Percentiles rank a stretch among this genome's conserved stretches.
phyloP scores from a whole-genome alignment of 2,329 filamentous ascomycete genomes.

The Fusarium ambrosium region DNA sequence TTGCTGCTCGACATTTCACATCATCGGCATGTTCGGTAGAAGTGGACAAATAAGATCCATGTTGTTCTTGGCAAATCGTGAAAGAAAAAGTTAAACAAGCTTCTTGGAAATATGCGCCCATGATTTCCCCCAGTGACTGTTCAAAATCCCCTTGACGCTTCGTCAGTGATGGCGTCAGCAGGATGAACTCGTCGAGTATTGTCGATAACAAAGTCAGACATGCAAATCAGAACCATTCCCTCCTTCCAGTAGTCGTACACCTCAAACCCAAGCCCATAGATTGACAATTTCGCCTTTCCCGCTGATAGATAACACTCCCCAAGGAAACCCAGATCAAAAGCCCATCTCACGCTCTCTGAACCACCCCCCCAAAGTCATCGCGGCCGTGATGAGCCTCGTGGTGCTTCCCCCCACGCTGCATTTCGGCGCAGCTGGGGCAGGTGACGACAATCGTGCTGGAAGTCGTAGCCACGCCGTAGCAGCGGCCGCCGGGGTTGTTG shows the following conservation, averaged over 20 bases:
- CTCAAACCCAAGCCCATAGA: neutral
- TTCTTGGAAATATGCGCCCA: neutral
- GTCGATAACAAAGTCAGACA: neutral
- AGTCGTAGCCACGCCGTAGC: conserved; percentile 32
- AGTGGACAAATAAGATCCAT: neutral
- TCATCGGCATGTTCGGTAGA: neutral
- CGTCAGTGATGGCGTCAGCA: neutral
- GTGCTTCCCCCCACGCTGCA: conserved; percentile 11
- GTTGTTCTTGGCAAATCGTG: neutral
- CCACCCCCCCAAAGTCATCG: neutral
- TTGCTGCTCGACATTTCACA: neutral
- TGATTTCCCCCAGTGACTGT: neutral
- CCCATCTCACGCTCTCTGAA: neutral
- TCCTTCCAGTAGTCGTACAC: neutral
- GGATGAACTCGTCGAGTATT: neutral
- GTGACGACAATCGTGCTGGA: conserved; percentile 29
- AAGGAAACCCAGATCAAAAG: neutral
- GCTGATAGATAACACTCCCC: neutral
- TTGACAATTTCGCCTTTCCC: neutral
- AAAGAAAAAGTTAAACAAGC: neutral
- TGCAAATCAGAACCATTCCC: neutral
- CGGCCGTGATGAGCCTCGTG: neutral
- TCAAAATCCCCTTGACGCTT: neutral
- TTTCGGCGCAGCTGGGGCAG: conserved; percentile 20
- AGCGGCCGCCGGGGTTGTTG: conserved; percentile 22